Evolutionary conservation across 2,329 filamentous ascomycete species (phyloP).

Genomic region (Aurifilum marmelostoma): DNA sequence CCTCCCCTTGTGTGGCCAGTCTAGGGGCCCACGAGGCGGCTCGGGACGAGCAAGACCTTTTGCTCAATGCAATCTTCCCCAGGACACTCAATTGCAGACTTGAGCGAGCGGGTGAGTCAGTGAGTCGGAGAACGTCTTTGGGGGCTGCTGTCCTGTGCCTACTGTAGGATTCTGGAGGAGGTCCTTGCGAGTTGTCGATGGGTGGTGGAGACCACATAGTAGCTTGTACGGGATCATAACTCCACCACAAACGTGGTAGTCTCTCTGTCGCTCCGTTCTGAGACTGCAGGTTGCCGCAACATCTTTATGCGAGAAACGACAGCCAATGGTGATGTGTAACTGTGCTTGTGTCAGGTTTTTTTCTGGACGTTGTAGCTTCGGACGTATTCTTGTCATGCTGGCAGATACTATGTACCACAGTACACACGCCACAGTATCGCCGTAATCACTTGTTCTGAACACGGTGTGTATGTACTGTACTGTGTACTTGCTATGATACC

Average conservation of each 20-base stretch:
- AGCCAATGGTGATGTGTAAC: background rate
- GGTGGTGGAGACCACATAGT: background rate
- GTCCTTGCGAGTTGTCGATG: background rate
- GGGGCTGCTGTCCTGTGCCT: background rate
- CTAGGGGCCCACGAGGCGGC: background rate
- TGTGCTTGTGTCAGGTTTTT: too few species aligned
- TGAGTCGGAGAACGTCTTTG: background rate
- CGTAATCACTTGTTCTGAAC: too few species aligned
- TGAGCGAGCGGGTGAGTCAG: background rate
- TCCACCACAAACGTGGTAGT: background rate
- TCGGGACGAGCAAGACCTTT: background rate
- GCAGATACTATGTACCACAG: too few species aligned
- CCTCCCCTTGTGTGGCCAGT: background rate
- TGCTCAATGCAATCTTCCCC: background rate
- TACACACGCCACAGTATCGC: background rate
- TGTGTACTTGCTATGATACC: background rate
- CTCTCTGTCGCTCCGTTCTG: background rate
- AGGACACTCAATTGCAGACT: background rate
- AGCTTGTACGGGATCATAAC: background rate
- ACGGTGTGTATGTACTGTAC: background rate
- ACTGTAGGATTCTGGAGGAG: background rate
- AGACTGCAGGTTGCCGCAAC: background rate
- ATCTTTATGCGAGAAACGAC: background rate
- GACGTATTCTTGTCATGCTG: background rate
- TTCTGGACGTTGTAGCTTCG: background rate